Evolutionary conservation across 2,329 filamentous ascomycete genomes (phyloP).

Genomic region (Botrytis sinoallii): DNA sequence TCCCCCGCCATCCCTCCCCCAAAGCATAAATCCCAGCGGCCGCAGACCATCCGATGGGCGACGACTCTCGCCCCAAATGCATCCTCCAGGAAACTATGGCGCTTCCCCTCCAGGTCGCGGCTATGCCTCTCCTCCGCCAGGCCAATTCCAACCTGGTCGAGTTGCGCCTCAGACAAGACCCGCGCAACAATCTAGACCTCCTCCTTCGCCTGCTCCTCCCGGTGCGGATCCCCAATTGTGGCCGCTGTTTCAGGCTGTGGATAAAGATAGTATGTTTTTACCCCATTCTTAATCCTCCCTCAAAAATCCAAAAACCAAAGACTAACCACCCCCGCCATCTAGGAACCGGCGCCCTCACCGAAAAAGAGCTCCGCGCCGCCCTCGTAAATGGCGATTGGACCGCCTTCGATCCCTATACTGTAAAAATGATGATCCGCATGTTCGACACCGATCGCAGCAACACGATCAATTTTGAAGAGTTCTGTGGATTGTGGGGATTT

Average conservation of each 20-base stretch:
- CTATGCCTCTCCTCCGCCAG: slow-evolving; percentile 47
- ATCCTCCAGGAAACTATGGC: slow-evolving; percentile 30
- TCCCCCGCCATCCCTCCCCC: slow-evolving; percentile 33
- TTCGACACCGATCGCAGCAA: slow-evolving; percentile 90
- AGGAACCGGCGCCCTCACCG: slow-evolving; percentile 78
- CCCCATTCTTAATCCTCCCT: background rate
- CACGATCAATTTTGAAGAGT: slow-evolving; percentile 91
- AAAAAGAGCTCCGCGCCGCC: slow-evolving; percentile 81
- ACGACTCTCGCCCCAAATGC: slow-evolving; percentile 32
- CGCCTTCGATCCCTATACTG: slow-evolving; percentile 87
- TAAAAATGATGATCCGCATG: slow-evolving; percentile 99
- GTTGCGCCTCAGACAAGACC: slow-evolving; percentile 41
- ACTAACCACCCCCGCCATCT: background rate
- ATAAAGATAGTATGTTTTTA: slow-evolving; percentile 67
- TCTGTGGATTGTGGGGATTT: slow-evolving; percentile 95
- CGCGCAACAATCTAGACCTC: slow-evolving; percentile 57
- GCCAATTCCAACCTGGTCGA: slow-evolving; percentile 41
- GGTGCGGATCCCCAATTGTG: slow-evolving; percentile 70
- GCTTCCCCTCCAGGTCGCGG: slow-evolving; percentile 39
- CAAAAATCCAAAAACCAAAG: slow-evolving; percentile 4
- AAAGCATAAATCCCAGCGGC: slow-evolving; percentile 20
- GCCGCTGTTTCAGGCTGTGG: slow-evolving; percentile 85
- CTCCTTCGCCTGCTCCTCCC: slow-evolving; percentile 59
- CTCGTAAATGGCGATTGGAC: slow-evolving; percentile 97
- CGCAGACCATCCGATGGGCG: slow-evolving; percentile 19